Conservation (phyloP, 768 basidiomycete genomes). For the Royoungia palumana region DNA sequence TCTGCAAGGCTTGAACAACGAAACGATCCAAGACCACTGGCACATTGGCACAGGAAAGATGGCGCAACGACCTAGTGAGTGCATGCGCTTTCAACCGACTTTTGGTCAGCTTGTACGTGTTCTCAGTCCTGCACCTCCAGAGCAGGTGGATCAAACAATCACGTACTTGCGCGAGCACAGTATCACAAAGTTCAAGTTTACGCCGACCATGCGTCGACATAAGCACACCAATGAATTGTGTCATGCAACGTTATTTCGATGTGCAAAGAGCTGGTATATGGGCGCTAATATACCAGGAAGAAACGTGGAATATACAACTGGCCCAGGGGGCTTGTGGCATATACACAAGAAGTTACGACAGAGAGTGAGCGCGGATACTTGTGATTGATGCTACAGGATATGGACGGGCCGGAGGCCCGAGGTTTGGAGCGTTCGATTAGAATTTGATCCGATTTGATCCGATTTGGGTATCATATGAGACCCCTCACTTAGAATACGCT, state of each 20-base stretch:
- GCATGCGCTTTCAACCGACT: neutral
- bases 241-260: neutral
- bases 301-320: conserved; percentile 9
- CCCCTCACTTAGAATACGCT: no score
- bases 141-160: conserved; percentile 13
- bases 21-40: conserved; percentile 15
- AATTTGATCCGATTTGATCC: no score
- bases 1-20: conserved; percentile 7
- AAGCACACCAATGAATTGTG: conserved; percentile 4
- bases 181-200: conserved; percentile 18
- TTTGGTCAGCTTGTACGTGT: neutral
- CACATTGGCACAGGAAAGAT: no score
- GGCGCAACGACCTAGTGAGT: conserved; percentile 15
- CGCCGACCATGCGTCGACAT: conserved; percentile 3
- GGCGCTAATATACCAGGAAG: conserved; percentile 11
- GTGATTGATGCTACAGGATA: conserved; percentile 5
- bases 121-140: conserved; percentile 6
- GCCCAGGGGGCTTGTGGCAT: neutral
- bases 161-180: conserved; percentile 4
- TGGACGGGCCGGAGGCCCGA: no score
- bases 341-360: neutral
- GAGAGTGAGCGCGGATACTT: conserved; percentile 12
- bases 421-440: no score
- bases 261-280: conserved; percentile 4
- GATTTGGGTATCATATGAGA: no score